phyloP scores from a whole-genome alignment of 345 rosid species.

The Reutealis trisperma region DNA sequence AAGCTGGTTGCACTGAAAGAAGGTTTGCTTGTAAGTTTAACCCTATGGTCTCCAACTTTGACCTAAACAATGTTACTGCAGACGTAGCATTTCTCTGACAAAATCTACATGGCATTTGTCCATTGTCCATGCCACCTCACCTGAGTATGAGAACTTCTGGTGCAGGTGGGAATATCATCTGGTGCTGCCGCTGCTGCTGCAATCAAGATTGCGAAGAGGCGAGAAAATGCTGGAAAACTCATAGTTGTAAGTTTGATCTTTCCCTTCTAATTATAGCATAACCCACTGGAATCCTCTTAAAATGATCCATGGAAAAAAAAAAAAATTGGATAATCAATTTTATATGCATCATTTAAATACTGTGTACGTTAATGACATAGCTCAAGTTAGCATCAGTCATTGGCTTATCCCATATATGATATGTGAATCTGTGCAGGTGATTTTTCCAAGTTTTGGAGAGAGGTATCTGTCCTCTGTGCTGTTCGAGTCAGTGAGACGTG shows the following conservation, averaged over 20 bases:
- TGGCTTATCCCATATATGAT: neutral
- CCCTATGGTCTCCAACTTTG: neutral
- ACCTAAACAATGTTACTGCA: neutral
- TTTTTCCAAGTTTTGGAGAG: slow-evolving; percentile 77
- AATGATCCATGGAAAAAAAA: neutral
- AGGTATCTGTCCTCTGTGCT: slow-evolving; percentile 76
- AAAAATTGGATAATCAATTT: neutral
- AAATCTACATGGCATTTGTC: neutral
- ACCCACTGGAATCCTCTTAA: no score
- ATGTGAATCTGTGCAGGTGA: slow-evolving; percentile 10
- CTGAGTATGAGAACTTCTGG: neutral
- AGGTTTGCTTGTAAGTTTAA: slow-evolving; percentile 50
- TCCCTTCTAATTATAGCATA: neutral
- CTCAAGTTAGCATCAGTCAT: neutral
- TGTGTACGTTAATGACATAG: neutral
- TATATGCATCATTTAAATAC: neutral
- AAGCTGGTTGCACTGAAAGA: slow-evolving; percentile 48
- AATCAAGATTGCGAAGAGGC: slow-evolving; percentile 51
- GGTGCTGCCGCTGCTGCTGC: slow-evolving; percentile 77
- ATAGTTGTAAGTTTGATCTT: slow-evolving; percentile 46
- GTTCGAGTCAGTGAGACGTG: slow-evolving; percentile 66
- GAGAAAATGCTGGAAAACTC: slow-evolving; percentile 65
- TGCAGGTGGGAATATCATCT: slow-evolving; percentile 65
- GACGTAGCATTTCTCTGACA: neutral
- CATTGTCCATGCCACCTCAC: neutral